Evolutionary conservation across 208 protist genomes (phyloP).

Genomic region (Sergeia podlipaevii): DNA sequence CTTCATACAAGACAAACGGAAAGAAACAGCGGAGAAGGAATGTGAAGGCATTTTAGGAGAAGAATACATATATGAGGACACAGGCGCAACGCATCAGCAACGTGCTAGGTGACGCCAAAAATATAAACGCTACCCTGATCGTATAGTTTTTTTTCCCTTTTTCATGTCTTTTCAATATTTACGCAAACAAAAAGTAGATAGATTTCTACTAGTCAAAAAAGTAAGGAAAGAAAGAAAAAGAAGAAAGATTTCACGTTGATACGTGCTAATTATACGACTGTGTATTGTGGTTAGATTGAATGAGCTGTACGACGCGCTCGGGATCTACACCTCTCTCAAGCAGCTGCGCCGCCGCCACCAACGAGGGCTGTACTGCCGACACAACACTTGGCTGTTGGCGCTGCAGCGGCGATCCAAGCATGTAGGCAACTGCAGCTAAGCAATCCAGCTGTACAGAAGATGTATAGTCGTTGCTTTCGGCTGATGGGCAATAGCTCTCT

Average conservation of each 20-base stretch:
- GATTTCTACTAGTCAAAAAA: no score
- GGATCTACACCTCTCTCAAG: constrained; percentile 54
- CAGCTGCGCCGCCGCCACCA: constrained; percentile 25
- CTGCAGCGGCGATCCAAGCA: constrained; percentile 65
- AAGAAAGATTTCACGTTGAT: constrained; percentile 4
- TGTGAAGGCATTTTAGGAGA: no score
- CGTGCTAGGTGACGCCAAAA: no score
- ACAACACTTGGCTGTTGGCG: constrained; percentile 27
- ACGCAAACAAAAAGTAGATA: no score
- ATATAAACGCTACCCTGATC: no score
- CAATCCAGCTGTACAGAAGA: constrained; percentile 30
- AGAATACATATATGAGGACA: no score
- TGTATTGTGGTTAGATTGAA: constrained; percentile 26
- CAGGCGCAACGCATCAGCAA: no score
- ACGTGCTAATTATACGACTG: neutral
- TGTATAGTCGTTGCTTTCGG: neutral
- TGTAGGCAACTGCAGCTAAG: constrained; percentile 56
- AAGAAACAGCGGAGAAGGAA: no score
- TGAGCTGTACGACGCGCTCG: constrained; percentile 60
- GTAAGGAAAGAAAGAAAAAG: constrained; percentile 17
- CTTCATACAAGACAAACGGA: no score
- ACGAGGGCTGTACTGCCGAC: constrained; percentile 10
- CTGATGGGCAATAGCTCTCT: neutral
- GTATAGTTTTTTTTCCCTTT: no score
- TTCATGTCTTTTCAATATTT: no score